These are phyloP conservation scores for Lizonia empirigonia DNA, from an alignment of 2,329 filamentous ascomycete species.

Conservation along the genomic window DNA sequence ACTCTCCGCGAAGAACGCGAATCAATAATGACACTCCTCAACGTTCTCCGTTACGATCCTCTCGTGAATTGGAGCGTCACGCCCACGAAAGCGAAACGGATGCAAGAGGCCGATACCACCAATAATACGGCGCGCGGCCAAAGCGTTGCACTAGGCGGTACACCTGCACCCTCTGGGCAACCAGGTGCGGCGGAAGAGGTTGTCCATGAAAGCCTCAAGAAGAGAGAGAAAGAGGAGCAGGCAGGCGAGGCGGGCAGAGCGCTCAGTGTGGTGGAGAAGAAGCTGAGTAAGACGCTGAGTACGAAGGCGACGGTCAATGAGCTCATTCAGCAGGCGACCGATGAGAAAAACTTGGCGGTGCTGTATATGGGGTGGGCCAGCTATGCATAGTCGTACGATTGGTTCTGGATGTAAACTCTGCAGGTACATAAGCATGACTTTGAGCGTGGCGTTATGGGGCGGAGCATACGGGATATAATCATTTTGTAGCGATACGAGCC, in stretches of 20 bases:
- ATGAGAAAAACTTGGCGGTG: slow-evolving; percentile 89
- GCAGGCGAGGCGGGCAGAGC: slow-evolving; percentile 87
- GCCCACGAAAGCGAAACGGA: slow-evolving; percentile 66
- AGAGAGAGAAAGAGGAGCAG: slow-evolving; percentile 59
- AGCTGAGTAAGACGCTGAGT: slow-evolving; percentile 90
- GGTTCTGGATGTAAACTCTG: not conserved
- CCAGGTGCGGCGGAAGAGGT: slow-evolving; percentile 25
- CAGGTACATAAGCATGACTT: not conserved
- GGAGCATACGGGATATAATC: no score
- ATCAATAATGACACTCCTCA: slow-evolving; percentile 97
- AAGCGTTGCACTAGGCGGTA: slow-evolving; percentile 36
- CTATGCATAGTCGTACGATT: slow-evolving; percentile 32
- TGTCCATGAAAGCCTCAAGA: slow-evolving; percentile 41
- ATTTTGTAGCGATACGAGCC: no score
- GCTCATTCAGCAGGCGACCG: slow-evolving; percentile 91
- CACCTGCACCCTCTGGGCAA: slow-evolving; percentile 35
- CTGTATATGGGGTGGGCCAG: slow-evolving; percentile 62
- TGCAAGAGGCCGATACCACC: slow-evolving; percentile 68
- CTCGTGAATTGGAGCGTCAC: slow-evolving; percentile 95
- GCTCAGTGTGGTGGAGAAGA: slow-evolving; percentile 92
- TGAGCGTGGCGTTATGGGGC: not conserved
- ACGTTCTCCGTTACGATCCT: slow-evolving; percentile 97
- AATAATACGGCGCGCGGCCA: slow-evolving; percentile 40
- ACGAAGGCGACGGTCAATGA: slow-evolving; percentile 96
- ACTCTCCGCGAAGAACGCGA: slow-evolving; percentile 94